Conservation (phyloP, 2,329 filamentous ascomycete genomes). For the Torrubiella hemipterigena region DNA sequence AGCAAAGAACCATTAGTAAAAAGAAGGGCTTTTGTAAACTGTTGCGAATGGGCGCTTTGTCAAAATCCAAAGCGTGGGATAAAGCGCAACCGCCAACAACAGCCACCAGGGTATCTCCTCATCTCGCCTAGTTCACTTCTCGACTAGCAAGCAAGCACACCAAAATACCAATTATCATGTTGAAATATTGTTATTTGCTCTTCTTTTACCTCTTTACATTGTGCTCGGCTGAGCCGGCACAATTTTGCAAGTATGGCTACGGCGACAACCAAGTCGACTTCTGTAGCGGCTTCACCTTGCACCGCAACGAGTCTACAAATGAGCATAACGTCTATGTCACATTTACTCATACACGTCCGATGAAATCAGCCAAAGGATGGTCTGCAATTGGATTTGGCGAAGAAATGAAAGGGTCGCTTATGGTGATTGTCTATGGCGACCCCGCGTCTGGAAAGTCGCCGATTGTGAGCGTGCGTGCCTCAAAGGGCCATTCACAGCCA, state of each 20-base stretch:
- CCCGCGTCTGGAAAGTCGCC: constrained; percentile 1
- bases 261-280: constrained; percentile 1
- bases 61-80: no score
- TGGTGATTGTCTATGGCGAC: constrained; percentile 7
- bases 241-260: constrained; percentile 5
- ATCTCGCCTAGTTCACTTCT: no score
- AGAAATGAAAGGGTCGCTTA: constrained; percentile 5
- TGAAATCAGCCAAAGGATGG: constrained; percentile 5
- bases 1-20: no score
- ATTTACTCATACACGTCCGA: constrained; percentile 2
- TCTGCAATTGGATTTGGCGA: constrained; percentile 5
- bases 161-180: no score
- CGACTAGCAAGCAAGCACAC: no score
- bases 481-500: constrained; percentile 1
- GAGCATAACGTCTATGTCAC: constrained; percentile 6
- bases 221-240: constrained; percentile 2
- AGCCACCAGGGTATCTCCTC: no score
- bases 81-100: no score
- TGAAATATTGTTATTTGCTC: no score
- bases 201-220: no score
- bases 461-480: constrained; percentile 6
- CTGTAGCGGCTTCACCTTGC: constrained; percentile 5
- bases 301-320: constrained; percentile 7
- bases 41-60: no score
- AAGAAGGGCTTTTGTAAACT: no score